phyloP scores from a whole-genome alignment of 2,329 filamentous ascomycete genomes.

The Waltergamsia citrina region DNA sequence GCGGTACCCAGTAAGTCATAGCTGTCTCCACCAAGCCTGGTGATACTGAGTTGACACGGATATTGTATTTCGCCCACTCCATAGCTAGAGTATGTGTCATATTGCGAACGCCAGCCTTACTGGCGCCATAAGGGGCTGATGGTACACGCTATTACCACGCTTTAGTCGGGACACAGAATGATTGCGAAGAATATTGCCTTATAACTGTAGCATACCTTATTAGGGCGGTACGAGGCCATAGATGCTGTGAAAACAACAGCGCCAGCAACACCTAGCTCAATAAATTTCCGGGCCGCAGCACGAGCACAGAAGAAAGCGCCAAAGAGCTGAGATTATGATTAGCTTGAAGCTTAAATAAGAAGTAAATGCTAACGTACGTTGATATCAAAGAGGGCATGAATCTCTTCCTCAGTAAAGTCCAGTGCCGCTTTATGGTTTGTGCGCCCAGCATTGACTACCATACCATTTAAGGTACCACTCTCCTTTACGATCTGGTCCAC shows the following conservation, averaged over 20 bases:
- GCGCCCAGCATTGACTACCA: conserved; percentile 38
- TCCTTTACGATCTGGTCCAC: conserved; percentile 32
- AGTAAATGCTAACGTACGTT: too few relatives aligned
- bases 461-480: conserved; percentile 33
- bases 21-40: conserved; percentile 33
- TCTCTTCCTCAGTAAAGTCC: conserved; percentile 22
- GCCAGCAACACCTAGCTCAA: conserved; percentile 18
- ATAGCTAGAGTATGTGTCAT: conserved; percentile 31
- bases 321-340: too few relatives aligned
- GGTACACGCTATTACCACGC: conserved; percentile 41
- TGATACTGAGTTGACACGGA: conserved; percentile 35
- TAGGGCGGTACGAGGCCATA: conserved; percentile 35
- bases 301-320: conserved; percentile 33
- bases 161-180: too few relatives aligned
- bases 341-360: too few relatives aligned
- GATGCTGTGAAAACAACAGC: conserved; percentile 30
- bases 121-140: conserved; percentile 36
- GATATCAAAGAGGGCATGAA: conserved; percentile 14
- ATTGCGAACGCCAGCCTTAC: conserved; percentile 31
- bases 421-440: conserved; percentile 40
- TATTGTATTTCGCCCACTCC: conserved; percentile 37
- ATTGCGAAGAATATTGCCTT: too few relatives aligned
- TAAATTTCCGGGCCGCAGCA: conserved; percentile 29
- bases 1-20: conserved; percentile 39
- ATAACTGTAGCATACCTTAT: too few relatives aligned